Conservation (phyloP, 306 rosid species). For the Prunus fruticosa region DNA sequence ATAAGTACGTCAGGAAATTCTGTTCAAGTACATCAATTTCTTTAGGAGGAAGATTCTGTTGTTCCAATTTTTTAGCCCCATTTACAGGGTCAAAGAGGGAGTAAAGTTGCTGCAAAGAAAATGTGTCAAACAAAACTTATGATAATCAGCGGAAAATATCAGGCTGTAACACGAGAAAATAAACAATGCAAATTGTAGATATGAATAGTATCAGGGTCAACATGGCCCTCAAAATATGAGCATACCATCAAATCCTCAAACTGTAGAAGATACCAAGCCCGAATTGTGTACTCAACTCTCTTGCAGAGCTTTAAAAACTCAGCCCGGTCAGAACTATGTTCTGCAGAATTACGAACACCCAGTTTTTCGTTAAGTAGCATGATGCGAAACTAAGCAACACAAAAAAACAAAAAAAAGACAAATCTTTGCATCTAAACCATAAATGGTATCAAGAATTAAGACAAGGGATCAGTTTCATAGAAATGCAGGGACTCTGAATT, state of each 20-base stretch:
- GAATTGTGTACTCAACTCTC: slow-evolving; percentile 78
- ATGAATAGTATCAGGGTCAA: background rate
- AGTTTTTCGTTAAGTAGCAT: background rate
- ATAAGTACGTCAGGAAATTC: slow-evolving; percentile 75
- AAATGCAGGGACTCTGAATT: background rate
- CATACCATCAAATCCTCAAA: slow-evolving; percentile 94
- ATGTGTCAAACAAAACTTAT: background rate
- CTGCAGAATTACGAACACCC: slow-evolving; percentile 27
- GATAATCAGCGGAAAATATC: background rate
- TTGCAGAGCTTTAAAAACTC: slow-evolving; percentile 87
- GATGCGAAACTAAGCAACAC: background rate
- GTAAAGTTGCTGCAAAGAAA: slow-evolving; percentile 76
- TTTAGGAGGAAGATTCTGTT: slow-evolving; percentile 51
- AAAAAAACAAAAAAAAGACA: background rate
- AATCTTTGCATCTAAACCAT: background rate
- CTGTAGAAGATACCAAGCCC: slow-evolving; percentile 94
- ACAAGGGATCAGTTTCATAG: background rate
- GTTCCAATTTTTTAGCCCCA: slow-evolving; percentile 77
- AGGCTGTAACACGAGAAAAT: background rate
- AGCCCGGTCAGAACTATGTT: slow-evolving; percentile 64
- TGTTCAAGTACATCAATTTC: slow-evolving; percentile 85
- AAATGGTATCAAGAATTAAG: background rate
- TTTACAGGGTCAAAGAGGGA: slow-evolving; percentile 81
- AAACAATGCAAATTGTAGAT: background rate
- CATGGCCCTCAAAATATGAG: slow-evolving; percentile 5